Base-by-base conservation (phyloP, 192 early-diverging fungal species). In the Spinellus fusiger region DNA sequence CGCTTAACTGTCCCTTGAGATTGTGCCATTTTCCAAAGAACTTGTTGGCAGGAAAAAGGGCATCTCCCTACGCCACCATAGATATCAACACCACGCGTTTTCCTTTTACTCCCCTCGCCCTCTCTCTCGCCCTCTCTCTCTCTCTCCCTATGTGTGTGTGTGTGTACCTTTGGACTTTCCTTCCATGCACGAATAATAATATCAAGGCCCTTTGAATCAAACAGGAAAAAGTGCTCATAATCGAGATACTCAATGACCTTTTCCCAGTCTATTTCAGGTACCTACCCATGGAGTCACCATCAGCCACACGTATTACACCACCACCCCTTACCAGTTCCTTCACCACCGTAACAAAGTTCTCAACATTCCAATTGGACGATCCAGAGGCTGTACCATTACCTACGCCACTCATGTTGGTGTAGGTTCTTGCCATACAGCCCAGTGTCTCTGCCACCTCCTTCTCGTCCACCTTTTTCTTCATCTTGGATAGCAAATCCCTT, bases 11-110 rank as follows among this genome's bases (percentile, higher is more conserved):
- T 9, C 80, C 85, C 12, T 76, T 80, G 8, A 75, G 57, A 63
- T 92, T 87, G 20, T 73, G 78, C 91, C 91, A 93, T 61, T 72
- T 73, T 27, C 85, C 85, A 76, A 87, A 86, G 64, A 91, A 84
- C 1, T 71, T 73, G n/a, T 79, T 62, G 22, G 84, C 71, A 18
- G 91, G 91, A 57, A 91, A 92, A 13, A 73, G 69, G 35, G 78
- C 77, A 18, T 73, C 59, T 49, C 75, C 85, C 85, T 88, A n/a
- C 34, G 20, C 48, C 28, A 12, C 20, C n/a, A 48, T 26, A 59
- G 9, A 23, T 20, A 12, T 12, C 38, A 16, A 7, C 20, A 15
- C 29, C 55, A 29, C 31, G 6, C 8, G 3, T 47, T 13, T 44
- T n/a, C n/a, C n/a, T n/a, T n/a, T 52, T 52, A 16, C 50, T 13